Conservation (phyloP, 805 yeast genomes). For the Wickerhamiella alocasiicola region DNA sequence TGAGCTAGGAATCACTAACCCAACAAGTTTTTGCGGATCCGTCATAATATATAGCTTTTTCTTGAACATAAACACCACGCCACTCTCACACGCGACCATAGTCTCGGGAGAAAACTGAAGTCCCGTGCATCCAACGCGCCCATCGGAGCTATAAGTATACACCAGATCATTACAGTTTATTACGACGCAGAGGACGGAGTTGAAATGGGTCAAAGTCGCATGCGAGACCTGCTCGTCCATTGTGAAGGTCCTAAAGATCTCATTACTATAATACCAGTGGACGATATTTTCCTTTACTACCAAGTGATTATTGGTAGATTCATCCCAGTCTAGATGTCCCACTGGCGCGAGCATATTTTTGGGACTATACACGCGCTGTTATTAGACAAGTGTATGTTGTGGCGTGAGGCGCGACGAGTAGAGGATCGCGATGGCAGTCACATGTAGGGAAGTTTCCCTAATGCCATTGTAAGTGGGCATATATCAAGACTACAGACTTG, state of each 20-base stretch:
- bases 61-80: conserved; percentile 40
- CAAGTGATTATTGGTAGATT: conserved; percentile 7
- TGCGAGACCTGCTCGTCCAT: conserved; percentile 38
- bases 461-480: too few relatives aligned
- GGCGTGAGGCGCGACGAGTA: too few relatives aligned
- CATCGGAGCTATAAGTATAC: conserved; percentile 48
- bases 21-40: conserved; percentile 65
- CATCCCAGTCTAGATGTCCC: conserved; percentile 3
- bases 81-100: conserved; percentile 56
- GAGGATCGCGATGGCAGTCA: too few relatives aligned
- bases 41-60: conserved; percentile 48
- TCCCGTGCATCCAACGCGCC: conserved; percentile 45
- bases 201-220: conserved; percentile 52
- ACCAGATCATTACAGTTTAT: conserved; percentile 51
- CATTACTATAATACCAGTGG: conserved; percentile 39
- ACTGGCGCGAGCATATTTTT: conserved; percentile 11
- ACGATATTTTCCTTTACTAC: conserved; percentile 24
- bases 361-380: too few relatives aligned
- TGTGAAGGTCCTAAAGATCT: conserved; percentile 36
- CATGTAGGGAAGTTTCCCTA: too few relatives aligned
- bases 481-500: too few relatives aligned
- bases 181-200: conserved; percentile 33
- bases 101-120: conserved; percentile 55
- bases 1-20: conserved; percentile 58
- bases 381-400: too few relatives aligned